Evolutionary conservation across 2,329 filamentous ascomycete species (phyloP).

Genomic region (Thelonectria discophora): DNA sequence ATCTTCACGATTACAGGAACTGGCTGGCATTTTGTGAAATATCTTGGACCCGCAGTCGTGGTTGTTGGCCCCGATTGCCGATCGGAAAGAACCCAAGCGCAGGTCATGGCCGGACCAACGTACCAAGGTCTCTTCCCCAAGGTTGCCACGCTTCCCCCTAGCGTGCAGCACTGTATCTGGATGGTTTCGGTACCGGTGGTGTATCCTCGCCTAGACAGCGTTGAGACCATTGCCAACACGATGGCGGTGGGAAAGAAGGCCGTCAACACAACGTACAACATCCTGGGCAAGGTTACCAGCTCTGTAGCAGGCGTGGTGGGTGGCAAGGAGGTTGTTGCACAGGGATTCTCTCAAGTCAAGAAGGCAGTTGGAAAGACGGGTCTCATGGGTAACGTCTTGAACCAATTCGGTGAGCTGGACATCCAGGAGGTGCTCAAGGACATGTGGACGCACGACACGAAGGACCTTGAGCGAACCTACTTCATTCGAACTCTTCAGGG

Average conservation of each 20-base stretch:
- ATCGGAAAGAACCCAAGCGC: constrained; percentile 87
- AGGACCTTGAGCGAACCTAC: constrained; percentile 96
- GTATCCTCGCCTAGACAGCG: constrained; percentile 89
- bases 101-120: constrained; percentile 94
- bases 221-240: constrained; percentile 90
- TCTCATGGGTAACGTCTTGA: constrained; percentile 93
- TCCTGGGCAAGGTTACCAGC: constrained; percentile 93
- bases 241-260: constrained; percentile 96
- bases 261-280: constrained; percentile 95
- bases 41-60: constrained; percentile 88
- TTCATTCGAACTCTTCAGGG: constrained; percentile 94
- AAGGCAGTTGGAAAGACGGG: constrained; percentile 95
- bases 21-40: constrained; percentile 99
- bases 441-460: constrained; percentile 98
- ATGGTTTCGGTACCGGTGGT: constrained; percentile 92
- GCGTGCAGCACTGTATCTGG: constrained; percentile 96
- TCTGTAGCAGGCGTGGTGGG: constrained; percentile 95
- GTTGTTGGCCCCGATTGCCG: constrained; percentile 91
- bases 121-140: constrained; percentile 98
- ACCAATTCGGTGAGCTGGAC: constrained; percentile 95
- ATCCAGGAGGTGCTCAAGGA: constrained; percentile 93
- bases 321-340: constrained; percentile 89
- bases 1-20: constrained; percentile 97
- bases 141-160: constrained; percentile 86
- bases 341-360: constrained; percentile 94